phyloP scores from a whole-genome alignment of 2,329 filamentous ascomycete genomes.

The Zymoseptoria brevis region DNA sequence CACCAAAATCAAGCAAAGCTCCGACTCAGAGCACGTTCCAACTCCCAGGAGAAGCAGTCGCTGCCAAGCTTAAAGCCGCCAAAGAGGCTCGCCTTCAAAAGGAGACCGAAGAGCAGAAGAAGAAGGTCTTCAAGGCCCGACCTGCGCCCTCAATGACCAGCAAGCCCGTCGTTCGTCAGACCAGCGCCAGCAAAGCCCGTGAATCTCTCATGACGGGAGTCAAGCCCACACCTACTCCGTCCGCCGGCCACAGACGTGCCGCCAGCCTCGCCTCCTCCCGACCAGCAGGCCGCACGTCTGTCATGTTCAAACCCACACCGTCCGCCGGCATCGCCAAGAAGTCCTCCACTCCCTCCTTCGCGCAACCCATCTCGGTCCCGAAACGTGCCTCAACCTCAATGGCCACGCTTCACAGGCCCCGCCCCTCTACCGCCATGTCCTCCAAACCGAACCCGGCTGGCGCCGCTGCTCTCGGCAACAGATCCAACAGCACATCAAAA shows the following conservation, averaged over 20 bases:
- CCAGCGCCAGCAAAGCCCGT: constrained; percentile 39
- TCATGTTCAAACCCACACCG: not conserved
- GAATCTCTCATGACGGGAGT: constrained; percentile 30
- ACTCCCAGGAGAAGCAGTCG: constrained; percentile 46
- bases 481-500: constrained; percentile 27
- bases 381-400: constrained; percentile 14
- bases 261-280: constrained; percentile 17
- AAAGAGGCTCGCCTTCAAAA: constrained; percentile 41
- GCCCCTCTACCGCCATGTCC: constrained; percentile 7
- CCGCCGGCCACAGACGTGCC: constrained; percentile 14
- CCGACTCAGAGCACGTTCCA: constrained; percentile 45
- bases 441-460: constrained; percentile 8
- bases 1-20: constrained; percentile 43
- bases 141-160: constrained; percentile 31
- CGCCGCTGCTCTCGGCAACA: not conserved
- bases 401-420: constrained; percentile 6
- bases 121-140: constrained; percentile 40
- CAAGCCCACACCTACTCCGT: constrained; percentile 2
- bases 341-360: constrained; percentile 7
- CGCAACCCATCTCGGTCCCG: constrained; percentile 7
- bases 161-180: constrained; percentile 35
- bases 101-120: constrained; percentile 33
- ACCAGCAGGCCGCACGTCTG: constrained; percentile 3
- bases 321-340: constrained; percentile 4
- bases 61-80: constrained; percentile 46